Conservation (phyloP, 2,329 filamentous ascomycete species). For the Alternaria solani region DNA sequence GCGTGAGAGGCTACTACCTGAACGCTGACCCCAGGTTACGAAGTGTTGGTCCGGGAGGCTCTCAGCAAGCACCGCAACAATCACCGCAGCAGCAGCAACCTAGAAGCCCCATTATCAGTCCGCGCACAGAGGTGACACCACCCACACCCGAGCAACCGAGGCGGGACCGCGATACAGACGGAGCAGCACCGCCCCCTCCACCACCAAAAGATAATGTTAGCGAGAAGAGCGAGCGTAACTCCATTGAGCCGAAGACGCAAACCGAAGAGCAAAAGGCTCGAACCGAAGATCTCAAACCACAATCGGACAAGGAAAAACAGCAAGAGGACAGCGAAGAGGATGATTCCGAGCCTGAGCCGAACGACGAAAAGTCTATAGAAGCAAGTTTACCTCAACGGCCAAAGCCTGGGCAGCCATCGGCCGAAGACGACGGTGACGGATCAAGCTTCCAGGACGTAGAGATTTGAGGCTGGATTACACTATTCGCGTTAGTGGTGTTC, state of each 20-base stretch:
- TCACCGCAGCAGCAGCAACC: conserved; percentile 30
- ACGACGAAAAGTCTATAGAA: conserved; percentile 37
- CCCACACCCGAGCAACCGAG: conserved; percentile 57
- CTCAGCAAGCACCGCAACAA: conserved; percentile 36
- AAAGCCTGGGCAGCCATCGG: conserved; percentile 38
- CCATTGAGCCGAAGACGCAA: conserved; percentile 42
- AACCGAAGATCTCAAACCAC: conserved; percentile 44
- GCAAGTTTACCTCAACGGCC: conserved; percentile 37
- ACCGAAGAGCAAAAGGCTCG: conserved; percentile 46
- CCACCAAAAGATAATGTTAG: conserved; percentile 44
- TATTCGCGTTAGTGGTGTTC: background rate
- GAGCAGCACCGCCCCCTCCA: conserved; percentile 44
- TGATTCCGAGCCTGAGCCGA: conserved; percentile 28
- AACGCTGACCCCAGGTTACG: conserved; percentile 78
- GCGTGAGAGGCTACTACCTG: conserved; percentile 94
- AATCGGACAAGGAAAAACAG: conserved; percentile 36
- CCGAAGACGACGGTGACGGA: conserved; percentile 43
- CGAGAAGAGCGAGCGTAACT: conserved; percentile 30
- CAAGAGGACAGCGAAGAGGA: conserved; percentile 39
- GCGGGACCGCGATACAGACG: conserved; percentile 32
- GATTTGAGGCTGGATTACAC: conserved; percentile 18
- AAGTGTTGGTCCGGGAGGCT: conserved; percentile 56
- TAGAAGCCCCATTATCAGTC: conserved; percentile 50
- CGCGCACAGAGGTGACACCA: conserved; percentile 60
- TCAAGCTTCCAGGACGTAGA: conserved; percentile 48